Evolutionary conservation across 2,329 filamentous ascomycete species (phyloP).

Genomic region (Venturia aucupariae): DNA sequence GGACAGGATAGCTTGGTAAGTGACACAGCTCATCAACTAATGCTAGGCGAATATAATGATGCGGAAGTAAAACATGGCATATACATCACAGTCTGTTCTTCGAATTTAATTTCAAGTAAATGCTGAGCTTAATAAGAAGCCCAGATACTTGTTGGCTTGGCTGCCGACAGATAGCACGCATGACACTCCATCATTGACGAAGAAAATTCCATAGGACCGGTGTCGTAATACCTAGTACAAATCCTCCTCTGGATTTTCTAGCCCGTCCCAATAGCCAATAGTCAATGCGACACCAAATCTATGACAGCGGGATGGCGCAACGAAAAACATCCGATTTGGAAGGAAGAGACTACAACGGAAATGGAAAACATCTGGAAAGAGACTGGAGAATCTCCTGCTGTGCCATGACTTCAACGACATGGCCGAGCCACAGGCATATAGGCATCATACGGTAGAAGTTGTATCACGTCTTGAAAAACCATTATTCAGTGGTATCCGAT

Average conservation of each 20-base stretch:
- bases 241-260: background rate
- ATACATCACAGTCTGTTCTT: background rate
- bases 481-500: background rate
- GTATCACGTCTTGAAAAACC: background rate
- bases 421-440: background rate
- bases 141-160: no score
- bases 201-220: background rate
- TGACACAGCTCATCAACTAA: background rate
- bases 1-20: background rate
- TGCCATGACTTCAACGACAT: background rate
- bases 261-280: background rate
- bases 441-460: background rate
- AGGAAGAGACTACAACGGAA: background rate
- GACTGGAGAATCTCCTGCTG: background rate
- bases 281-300: background rate
- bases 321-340: background rate
- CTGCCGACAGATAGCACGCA: no score
- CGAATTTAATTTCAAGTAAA: background rate
- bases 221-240: background rate
- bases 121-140: no score
- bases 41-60: background rate
- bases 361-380: background rate
- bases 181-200: background rate
- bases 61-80: background rate
- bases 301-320: slow-evolving; percentile 3